Evolutionary conservation across 306 rosid genomes (phyloP), one percentile per base, ranked within the genome.

Genomic region (Castanea crenata): DNA sequence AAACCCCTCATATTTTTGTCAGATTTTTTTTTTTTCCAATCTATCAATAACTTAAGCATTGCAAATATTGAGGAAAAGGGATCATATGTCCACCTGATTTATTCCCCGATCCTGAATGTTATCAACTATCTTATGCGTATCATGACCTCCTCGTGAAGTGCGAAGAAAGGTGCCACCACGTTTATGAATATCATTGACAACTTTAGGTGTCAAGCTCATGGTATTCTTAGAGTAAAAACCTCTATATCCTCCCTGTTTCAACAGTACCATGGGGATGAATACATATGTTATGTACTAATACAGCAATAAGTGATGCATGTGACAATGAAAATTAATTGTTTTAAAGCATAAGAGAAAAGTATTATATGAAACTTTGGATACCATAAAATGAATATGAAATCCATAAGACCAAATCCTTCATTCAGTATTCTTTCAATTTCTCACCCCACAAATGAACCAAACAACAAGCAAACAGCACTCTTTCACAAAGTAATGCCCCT

Each of bases 81-180:
- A 85, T 63, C 57, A 69, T 21, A 57, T 21, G 64, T 52, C 56
- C 68, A 95, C 99, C 98, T 91, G 98, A 90, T 92, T 95, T 85
- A 95, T 95, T 80, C 94, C 93, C 14, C 94, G 90, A 80, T 95
- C 98, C 75, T 90, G 87, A 65, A 95, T 90, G 84, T 92, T 95
- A 86, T 95, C 99, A 64, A 95, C 98, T 78, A 92, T 95, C 93
- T 95, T 95, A 70, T 91, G 81, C 55, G 98, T 91, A 84, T 95
- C 97, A 85, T 95, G 97, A 73, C 97, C 99, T 81, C 99, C 99
- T 27, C 98, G 91, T 80, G 99, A 95, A 79, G 99, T 92, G 69
- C 89, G 87, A 80, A 95, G 99, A 87, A 90, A 85, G 70, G 96
- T 92, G 29, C 99, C 99, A 81, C 98, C 99, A 10, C 89, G 89